Base-by-base conservation (phyloP, 352 stramenopile genomes). In the Phytophthora ohioensis region DNA sequence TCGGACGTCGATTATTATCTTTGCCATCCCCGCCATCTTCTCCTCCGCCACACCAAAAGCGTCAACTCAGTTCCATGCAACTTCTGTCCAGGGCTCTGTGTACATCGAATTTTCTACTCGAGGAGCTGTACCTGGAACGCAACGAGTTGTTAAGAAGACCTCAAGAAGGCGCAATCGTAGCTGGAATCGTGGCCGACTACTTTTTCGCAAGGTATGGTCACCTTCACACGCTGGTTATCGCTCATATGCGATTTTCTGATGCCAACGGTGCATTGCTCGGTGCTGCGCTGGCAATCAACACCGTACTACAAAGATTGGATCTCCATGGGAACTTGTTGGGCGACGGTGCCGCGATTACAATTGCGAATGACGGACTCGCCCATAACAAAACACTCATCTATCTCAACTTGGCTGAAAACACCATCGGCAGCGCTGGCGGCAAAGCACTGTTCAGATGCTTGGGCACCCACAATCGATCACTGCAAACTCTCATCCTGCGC, bases 181-280 rank as follows among this genome's bases (percentile, higher is more conserved):
- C 82, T 7, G 57, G 30, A 0, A 76, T 85, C n/a, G 42, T 93
- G 0, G 81, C 84, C 15, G 85, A 93, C 61, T 93, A 84, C 61
- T 93, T 93, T 69, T 90, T 91, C 59, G 85, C 80, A n/a, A 73
- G 82, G 3, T 93, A 93, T 53, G 85, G 84, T 0, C 77, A 76
- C 13, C 68, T 94, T 6, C 57, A 62, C 8, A 82, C 64, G n/a
- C 69, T 94, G 17, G 69, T 77, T 7, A 62, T 87, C 1, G 75
- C 71, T 6, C 65, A 71, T 15, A 84, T 91, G 75, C 51, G 57
- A 8, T 64, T 92, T 30, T 79, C 71, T 15, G 84, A 91, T 42
- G 55, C 60, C 2, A 76, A 68, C 5, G 75, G 69, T 2, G 76
- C 64, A 4, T 41, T 76, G 0, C 62, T 94, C 15, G 83, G 81